Conservation (phyloP, 768 basidiomycete genomes). For the Boletus sp. region DNA sequence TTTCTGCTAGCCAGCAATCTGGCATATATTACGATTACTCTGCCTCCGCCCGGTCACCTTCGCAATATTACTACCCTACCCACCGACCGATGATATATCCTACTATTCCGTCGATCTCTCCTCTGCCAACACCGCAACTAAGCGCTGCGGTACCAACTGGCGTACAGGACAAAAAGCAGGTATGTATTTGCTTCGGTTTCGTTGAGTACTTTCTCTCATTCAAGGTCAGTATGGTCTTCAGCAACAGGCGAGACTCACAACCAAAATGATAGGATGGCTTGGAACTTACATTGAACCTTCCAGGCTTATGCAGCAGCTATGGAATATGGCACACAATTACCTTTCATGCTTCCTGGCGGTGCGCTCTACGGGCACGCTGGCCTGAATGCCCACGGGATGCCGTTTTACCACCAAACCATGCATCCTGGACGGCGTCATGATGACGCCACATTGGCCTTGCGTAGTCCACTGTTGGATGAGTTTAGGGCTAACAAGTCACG, state of each 20-base stretch:
- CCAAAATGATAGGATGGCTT: background rate
- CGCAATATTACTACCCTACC: conserved; percentile 61
- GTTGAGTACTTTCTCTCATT: conserved; percentile 11
- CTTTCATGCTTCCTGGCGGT: conserved; percentile 44
- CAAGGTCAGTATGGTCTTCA: conserved; percentile 41
- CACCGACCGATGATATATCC: conserved; percentile 62
- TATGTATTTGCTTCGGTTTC: conserved; percentile 26
- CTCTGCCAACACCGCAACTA: conserved; percentile 52
- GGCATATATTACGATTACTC: conserved; percentile 61
- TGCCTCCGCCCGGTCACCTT: conserved; percentile 44
- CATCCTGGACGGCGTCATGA: conserved; percentile 49
- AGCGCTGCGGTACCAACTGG: conserved; percentile 39
- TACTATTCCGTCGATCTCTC: conserved; percentile 48
- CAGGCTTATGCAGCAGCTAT: conserved; percentile 44
- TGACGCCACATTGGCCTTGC: conserved; percentile 38
- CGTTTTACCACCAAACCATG: conserved; percentile 37
- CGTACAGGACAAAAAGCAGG: conserved; percentile 61
- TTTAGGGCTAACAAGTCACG: conserved; percentile 78
- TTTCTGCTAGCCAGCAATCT: conserved; percentile 45
- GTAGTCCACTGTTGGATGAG: conserved; percentile 79
- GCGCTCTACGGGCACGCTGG: conserved; percentile 43
- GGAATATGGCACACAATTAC: conserved; percentile 50
- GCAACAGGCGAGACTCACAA: conserved; percentile 41
- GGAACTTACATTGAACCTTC: background rate
- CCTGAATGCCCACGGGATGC: conserved; percentile 33